A percentile compares a stretch with the other conserved stretches of the same genome.
phyloP scores from a whole-genome alignment of 768 basidiomycete species.

The Xanthoconium stramineum region DNA sequence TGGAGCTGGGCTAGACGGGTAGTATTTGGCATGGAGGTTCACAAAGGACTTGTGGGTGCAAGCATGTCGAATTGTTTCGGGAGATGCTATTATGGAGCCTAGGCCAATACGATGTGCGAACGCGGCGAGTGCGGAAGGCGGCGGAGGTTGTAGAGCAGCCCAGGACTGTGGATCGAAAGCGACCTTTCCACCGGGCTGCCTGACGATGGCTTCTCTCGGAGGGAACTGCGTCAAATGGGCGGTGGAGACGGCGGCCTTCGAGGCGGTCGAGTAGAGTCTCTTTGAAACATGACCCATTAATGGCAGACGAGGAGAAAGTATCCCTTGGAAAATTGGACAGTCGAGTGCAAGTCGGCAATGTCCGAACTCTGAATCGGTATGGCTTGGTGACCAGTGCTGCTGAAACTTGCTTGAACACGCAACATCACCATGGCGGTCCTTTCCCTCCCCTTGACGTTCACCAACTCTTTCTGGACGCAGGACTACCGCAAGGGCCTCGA shows the following conservation, averaged over 20 bases:
- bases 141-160: slow-evolving; percentile 70
- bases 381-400: not conserved
- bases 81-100: slow-evolving; percentile 47
- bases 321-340: slow-evolving; percentile 17
- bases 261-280: slow-evolving; percentile 46
- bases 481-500: slow-evolving; percentile 85
- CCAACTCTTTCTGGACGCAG: slow-evolving; percentile 93
- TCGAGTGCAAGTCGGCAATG: slow-evolving; percentile 32
- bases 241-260: slow-evolving; percentile 52
- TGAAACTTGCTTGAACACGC: slow-evolving; percentile 10
- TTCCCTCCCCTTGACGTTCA: slow-evolving; percentile 84
- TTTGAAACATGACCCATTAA: slow-evolving; percentile 59
- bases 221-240: slow-evolving; percentile 57
- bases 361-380: slow-evolving; percentile 19
- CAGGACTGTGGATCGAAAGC: slow-evolving; percentile 65
- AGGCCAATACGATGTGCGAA: slow-evolving; percentile 78
- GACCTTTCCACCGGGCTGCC: slow-evolving; percentile 33
- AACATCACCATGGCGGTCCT: slow-evolving; percentile 69
- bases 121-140: slow-evolving; percentile 66
- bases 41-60: slow-evolving; percentile 79
- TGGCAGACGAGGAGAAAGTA: slow-evolving; percentile 5
- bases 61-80: slow-evolving; percentile 62
- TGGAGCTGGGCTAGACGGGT: slow-evolving; percentile 52
- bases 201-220: slow-evolving; percentile 50
- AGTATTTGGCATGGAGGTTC: slow-evolving; percentile 50